Base-by-base conservation (phyloP, 768 basidiomycete genomes). In the Gymnopilus junonius region DNA sequence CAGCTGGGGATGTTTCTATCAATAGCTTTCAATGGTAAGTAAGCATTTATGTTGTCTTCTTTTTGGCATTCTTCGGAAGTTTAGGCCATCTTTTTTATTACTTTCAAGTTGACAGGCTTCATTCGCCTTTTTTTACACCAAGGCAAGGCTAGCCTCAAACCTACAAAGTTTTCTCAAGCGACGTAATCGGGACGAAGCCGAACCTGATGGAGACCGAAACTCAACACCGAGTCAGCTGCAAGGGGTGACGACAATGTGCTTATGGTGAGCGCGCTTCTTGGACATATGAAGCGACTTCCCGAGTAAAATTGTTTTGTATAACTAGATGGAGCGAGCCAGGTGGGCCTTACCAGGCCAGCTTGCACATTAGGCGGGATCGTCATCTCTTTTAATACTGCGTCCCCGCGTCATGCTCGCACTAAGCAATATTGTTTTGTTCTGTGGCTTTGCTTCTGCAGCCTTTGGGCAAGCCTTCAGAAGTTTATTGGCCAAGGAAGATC, bases 401-500 rank as follows among this genome's bases (percentile, higher is more conserved):
- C 12, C 20, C 27, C 14, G 8, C 8, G 34, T 10, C 23, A 55
- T 55, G 54, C 35, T 35, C n/a, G 37, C 17, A 35, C 34, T 37
- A 23, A 15, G 23, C 17, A 15, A 27, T 10, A 7, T 55, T 29
- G 40, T 23, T 14, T 27, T 62, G 11, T 23, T 55, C 5, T 61
- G 39, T 4, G 21, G n/a, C 27, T 39, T 56, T 32, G 23, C 15
- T 11, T 32, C 51, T n/a, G n/a, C 23, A 14, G 45, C 25, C 4
- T 15, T 61, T 14, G 65, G 58, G 15, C 68, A 66, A 23, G 56
- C 63, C 43, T 45, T 69, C 21, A 53, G 25, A 37, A 45, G 15
- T 14, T 4, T 66, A 11, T 55, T 69, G 14, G 17, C 27, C 12
- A 8, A 46, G 25, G 48, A 62, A 5, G 35, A 37, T 25, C 68